phyloP scores from a whole-genome alignment of 768 basidiomycete genomes.

The Mrakia hoshinonis region DNA sequence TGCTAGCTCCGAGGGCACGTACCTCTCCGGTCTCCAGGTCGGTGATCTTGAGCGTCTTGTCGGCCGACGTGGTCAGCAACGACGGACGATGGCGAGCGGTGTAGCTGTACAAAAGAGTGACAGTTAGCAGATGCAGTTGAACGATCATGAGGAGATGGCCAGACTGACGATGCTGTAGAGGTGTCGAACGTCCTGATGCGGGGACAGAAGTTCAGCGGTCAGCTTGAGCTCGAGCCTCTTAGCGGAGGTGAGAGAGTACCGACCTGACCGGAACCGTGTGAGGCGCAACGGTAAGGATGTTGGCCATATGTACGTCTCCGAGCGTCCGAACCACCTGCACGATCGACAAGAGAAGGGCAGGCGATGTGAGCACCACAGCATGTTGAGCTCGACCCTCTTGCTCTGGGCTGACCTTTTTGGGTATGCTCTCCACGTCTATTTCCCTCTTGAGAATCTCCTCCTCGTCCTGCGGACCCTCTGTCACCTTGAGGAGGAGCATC shows the following conservation, averaged over 20 bases:
- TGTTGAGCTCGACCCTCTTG: background rate
- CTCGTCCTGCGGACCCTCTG: slow-evolving; percentile 7
- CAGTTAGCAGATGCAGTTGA: background rate
- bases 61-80: slow-evolving; percentile 35
- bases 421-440: slow-evolving; percentile 8
- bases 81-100: slow-evolving; percentile 17
- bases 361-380: background rate
- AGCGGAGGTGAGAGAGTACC: background rate
- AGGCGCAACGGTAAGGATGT: slow-evolving; percentile 20
- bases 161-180: slow-evolving; percentile 20
- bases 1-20: too few species aligned
- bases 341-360: background rate
- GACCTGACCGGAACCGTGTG: slow-evolving; percentile 14
- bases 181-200: slow-evolving; percentile 23
- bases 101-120: background rate
- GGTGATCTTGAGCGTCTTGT: slow-evolving; percentile 34
- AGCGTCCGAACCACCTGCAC: slow-evolving; percentile 6
- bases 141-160: too few species aligned
- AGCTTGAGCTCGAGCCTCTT: background rate
- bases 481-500: slow-evolving; percentile 6
- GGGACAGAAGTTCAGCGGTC: background rate
- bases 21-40: slow-evolving; percentile 30
- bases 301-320: slow-evolving; percentile 18
- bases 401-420: slow-evolving; percentile 6
- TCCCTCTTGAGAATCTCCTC: slow-evolving; percentile 12